These are phyloP conservation scores for Beta lomatogona DNA, from an alignment of 179 eudicot species.

Conservation along the genomic window DNA sequence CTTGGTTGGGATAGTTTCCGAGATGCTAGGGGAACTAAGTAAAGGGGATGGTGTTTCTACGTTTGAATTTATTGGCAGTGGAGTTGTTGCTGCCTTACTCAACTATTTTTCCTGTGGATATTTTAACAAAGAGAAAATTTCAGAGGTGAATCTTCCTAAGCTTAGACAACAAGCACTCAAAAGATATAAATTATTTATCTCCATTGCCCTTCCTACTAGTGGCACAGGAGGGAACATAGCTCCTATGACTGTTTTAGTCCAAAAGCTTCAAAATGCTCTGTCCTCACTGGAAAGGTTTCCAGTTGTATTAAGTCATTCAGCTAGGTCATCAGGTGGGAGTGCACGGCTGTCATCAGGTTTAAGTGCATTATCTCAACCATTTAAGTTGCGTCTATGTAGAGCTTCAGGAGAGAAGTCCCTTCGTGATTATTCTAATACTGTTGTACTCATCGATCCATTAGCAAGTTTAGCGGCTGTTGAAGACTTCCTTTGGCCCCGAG, in stretches of 20 bases:
- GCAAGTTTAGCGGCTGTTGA: slow-evolving; percentile 98
- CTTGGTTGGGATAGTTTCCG: slow-evolving; percentile 63
- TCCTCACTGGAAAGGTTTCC: slow-evolving; percentile 96
- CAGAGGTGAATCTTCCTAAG: slow-evolving; percentile 72
- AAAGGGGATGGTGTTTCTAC: slow-evolving; percentile 99
- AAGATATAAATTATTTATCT: slow-evolving; percentile 78
- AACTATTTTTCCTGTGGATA: slow-evolving; percentile 89
- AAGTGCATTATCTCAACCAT: slow-evolving; percentile 86
- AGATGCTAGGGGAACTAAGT: slow-evolving; percentile 81
- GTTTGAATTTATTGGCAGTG: slow-evolving; percentile 99
- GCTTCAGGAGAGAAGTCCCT: slow-evolving; percentile 92
- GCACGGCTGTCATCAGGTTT: slow-evolving; percentile 87
- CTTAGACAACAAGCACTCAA: slow-evolving; percentile 82
- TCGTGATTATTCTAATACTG: slow-evolving; percentile 94
- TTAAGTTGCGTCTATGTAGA: slow-evolving; percentile 93
- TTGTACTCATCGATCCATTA: slow-evolving; percentile 94
- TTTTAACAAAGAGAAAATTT: slow-evolving; percentile 74
- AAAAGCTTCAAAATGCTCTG: slow-evolving; percentile 92
- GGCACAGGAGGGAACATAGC: slow-evolving; percentile 47
- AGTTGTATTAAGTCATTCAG: slow-evolving; percentile 83
- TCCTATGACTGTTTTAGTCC: slow-evolving; percentile 74
- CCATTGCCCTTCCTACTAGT: slow-evolving; percentile 67
- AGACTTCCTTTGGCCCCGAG: slow-evolving; percentile 93
- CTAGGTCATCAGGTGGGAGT: slow-evolving; percentile 80
- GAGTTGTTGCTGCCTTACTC: slow-evolving; percentile 75